Base-by-base conservation (phyloP, 345 rosid genomes). In the Crucihimalaya himalaica region DNA sequence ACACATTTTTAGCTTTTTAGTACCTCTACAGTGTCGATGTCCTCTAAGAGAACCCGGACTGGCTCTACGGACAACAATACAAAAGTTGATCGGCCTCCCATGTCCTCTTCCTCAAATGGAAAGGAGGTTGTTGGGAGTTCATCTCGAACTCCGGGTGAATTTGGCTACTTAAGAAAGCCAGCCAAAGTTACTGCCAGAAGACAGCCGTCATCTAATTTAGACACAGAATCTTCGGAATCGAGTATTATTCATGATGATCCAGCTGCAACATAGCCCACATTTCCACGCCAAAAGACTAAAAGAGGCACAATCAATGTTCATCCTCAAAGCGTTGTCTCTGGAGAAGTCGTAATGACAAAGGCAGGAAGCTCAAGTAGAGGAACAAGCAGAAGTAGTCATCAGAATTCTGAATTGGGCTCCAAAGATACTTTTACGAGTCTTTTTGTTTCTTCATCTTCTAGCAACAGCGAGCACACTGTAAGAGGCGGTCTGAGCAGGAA, bases 51-150 rank as follows among this genome's bases (percentile, higher is more conserved):
- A 66, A 47, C 79, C 16, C 83, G 81, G 50, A 65, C 73, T 56
- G 80, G 75, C 66, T 76, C 72, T 71, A 25, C 71, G 6, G 93
- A 79, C 12, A 88, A 83, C 66, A 85, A 85, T 79, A n/a, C 28
- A 10, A 77, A 77, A 64, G 21, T 40, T 71, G 55, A 25, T 12
- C 48, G 18, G 43, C 76, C 72, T 63, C 37, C 31, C 11, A 1
- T 63, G 45, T 15, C 47, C 0, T 42, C 74, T 23, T 77, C 88
- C 48, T 79, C 84, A 5, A 83, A 74, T 80, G 90, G 91, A n/a
- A 89, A 90, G 72, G 92, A 90, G 79, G 71, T 81, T 34, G 58
- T 75, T 53, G 92, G 93, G 71, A 88, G 92, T 72, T 90, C 97
- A 74, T 92, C 96, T 43, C 80, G 68, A 66, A 57, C 68, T 65